A percentile compares a stretch with the other conserved stretches of the same genome.
These are phyloP conservation scores for Aspergillus eucalypticola DNA, from an alignment of 2,329 filamentous ascomycete species.

Conservation along the genomic window DNA sequence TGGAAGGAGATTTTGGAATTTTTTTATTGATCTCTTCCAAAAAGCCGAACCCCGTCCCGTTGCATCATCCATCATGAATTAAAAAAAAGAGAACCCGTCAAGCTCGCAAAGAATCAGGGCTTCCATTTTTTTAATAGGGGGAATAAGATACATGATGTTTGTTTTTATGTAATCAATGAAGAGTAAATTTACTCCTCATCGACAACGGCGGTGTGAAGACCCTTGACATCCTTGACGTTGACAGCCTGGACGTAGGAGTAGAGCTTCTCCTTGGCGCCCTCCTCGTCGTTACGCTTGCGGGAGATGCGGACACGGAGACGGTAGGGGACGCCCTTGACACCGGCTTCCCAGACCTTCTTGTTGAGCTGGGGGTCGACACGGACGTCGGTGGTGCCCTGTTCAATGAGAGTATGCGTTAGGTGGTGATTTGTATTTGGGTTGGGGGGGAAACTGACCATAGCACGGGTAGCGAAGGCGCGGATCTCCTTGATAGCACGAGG, in stretches of 20 bases:
- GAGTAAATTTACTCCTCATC: conserved; percentile 58
- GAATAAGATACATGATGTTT: neutral
- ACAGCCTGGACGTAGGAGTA: conserved; percentile 99
- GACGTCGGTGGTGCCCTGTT: conserved; percentile 91
- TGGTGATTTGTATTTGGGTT: conserved; percentile 6
- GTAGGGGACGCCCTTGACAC: conserved; percentile 98
- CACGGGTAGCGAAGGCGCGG: conserved; percentile 84
- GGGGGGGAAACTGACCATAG: conserved; percentile 77
- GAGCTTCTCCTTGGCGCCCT: conserved; percentile 98
- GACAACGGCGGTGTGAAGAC: conserved; percentile 88
- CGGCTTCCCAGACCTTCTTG: conserved; percentile 99
- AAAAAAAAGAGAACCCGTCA: neutral
- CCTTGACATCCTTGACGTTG: conserved; percentile 99
- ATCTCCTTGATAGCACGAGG: conserved; percentile 99
- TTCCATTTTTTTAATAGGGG: neutral
- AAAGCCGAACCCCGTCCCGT: too few relatives aligned
- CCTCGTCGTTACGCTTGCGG: conserved; percentile 99
- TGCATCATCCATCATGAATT: neutral
- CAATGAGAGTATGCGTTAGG: neutral
- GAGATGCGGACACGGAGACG: conserved; percentile 97
- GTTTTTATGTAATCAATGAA: neutral
- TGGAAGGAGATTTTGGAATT: conserved; percentile 1
- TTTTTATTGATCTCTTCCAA: conserved; percentile 3
- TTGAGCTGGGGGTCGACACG: conserved; percentile 98
- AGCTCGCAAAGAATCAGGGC: neutral